Conservation (phyloP, 139 green algal genomes). For the Closterium sp. region DNA sequence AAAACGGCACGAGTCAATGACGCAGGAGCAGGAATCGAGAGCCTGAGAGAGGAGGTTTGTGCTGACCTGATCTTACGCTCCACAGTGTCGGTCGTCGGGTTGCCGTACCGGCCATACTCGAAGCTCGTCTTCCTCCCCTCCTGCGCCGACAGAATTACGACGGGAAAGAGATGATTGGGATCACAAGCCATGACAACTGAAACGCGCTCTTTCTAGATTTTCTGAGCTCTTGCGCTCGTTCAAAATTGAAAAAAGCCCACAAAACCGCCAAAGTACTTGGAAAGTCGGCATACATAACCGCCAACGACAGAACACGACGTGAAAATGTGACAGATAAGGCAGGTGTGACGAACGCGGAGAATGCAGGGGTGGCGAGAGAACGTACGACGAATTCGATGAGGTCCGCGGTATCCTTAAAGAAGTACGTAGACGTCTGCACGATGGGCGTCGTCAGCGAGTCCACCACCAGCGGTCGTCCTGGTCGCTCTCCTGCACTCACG, state of each 20-base stretch:
- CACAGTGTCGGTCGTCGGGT: slow-evolving; percentile 83
- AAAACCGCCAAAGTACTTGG: too few relatives aligned
- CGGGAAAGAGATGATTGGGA: neutral
- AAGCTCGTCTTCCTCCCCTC: slow-evolving; percentile 87
- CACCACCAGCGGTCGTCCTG: slow-evolving; percentile 72
- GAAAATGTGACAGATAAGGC: too few relatives aligned
- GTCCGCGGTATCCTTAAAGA: slow-evolving; percentile 78
- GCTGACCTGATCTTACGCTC: slow-evolving; percentile 90
- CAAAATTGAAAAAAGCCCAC: too few relatives aligned
- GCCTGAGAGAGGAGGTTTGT: neutral
- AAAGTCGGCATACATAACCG: too few relatives aligned
- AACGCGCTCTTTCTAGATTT: neutral
- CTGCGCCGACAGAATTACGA: slow-evolving; percentile 57
- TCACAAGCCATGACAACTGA: neutral
- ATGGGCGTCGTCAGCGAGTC: slow-evolving; percentile 97
- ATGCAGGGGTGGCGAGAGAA: neutral
- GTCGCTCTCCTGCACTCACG: slow-evolving; percentile 70
- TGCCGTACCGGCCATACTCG: slow-evolving; percentile 94
- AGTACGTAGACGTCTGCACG: slow-evolving; percentile 94
- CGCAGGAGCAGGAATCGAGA: neutral
- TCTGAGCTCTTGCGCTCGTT: too few relatives aligned
- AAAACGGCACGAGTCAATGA: neutral
- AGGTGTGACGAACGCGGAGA: neutral
- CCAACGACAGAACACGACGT: too few relatives aligned
- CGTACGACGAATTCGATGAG: slow-evolving; percentile 75